phyloP scores from a whole-genome alignment of 169 alveolate genomes.

The Plasmodium inui region DNA sequence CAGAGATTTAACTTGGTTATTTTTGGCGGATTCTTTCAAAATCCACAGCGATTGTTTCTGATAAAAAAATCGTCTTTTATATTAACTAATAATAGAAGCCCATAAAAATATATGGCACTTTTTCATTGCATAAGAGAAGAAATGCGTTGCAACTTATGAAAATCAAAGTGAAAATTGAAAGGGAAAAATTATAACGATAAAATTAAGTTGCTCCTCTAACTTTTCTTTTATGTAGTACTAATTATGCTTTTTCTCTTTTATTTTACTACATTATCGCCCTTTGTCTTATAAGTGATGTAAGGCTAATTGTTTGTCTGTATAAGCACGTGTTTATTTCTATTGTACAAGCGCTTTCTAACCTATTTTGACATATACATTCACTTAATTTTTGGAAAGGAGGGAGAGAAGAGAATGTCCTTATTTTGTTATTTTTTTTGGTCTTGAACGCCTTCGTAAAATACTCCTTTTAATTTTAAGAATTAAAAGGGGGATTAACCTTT shows the following conservation, averaged over 20 bases:
- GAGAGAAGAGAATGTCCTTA: background rate
- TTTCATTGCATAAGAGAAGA: background rate
- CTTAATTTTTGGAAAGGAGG: background rate
- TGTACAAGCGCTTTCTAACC: background rate
- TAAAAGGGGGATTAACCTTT: background rate
- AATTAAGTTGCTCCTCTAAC: background rate
- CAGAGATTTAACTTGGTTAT: background rate
- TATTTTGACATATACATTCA: background rate
- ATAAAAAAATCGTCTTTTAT: background rate
- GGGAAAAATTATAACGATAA: background rate
- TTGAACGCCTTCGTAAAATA: background rate
- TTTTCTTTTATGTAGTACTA: background rate
- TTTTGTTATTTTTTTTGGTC: background rate
- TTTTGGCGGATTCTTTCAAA: background rate
- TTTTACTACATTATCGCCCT: background rate
- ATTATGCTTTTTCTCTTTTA: background rate
- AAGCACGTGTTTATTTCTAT: background rate
- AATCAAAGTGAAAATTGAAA: background rate
- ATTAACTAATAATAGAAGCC: background rate
- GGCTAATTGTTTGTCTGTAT: background rate
- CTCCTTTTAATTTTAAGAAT: background rate
- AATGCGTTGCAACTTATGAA: background rate
- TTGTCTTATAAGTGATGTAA: background rate
- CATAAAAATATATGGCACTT: background rate
- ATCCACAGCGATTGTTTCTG: background rate